Base-by-base conservation (phyloP, 306 rosid species). In the Rubus parviflorus region DNA sequence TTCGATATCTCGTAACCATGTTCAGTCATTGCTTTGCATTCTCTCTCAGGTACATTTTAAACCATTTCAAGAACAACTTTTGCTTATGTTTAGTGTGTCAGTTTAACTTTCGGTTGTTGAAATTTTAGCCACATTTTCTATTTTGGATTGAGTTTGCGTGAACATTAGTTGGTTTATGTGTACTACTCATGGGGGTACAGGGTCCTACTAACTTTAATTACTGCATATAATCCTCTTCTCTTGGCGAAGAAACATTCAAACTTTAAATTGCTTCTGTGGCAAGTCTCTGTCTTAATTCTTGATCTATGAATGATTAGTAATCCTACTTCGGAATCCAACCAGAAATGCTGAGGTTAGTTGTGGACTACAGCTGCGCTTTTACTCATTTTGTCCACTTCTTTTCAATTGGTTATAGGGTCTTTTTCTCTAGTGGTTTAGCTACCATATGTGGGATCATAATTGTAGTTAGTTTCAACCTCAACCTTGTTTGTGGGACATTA, bases 1-100 rank as follows among this genome's bases (percentile, higher is more conserved):
- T 85, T 94, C 98, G 78, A 94, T 94, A 65, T 88, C 92, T 9
- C 89, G 93, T 10, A 94, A 94, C 82, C 97, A 91, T 64, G 91
- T 87, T 7, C 97, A 91, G 72, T 91, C 98, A 3, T 79, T 91
- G 61, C 86, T 94, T 14, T 89, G 97, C 82, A 86, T 85, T 76
- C 97, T 94, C 80, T 90, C 93, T n/a, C 84, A 90, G 91, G 96
- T 91, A 83, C 46, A 43, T 70, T 63, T 19, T 8, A 19, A 41
- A 16, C 62, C 67, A 73, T 23, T n/a, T 25, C 41, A 41, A 48
- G 47, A 42, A 11, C 37, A 40, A 8, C 37, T 42, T 7, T 16
- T 42, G 25, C 42, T 30, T 5, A 30, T 5, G 17, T 10, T 35
- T 19, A 14, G 2, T 15, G 23, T 63, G 23, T 42, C 30, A n/a